These are phyloP conservation scores for Paecilomyces variotii DNA, from an alignment of 2,329 filamentous ascomycete species.

Conservation along the genomic window DNA sequence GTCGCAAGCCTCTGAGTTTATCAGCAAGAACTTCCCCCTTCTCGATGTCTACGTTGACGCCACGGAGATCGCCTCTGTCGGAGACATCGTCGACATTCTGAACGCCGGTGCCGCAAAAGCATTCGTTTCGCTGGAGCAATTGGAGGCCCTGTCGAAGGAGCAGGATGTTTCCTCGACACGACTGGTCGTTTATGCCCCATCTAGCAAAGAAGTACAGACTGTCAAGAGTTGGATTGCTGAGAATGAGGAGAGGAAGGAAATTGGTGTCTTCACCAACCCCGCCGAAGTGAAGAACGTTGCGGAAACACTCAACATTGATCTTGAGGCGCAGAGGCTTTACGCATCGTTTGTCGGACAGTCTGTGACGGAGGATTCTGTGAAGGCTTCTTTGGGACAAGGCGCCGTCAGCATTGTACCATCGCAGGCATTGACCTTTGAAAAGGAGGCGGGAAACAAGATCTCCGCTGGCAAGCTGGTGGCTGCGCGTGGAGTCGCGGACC, in stretches of 20 bases:
- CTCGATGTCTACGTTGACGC: constrained; percentile 68
- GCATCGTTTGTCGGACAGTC: constrained; percentile 24
- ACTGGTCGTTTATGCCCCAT: constrained; percentile 47
- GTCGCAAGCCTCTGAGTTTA: constrained; percentile 40
- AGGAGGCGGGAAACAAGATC: constrained; percentile 51
- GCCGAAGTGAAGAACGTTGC: constrained; percentile 31
- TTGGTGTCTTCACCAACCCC: constrained; percentile 25
- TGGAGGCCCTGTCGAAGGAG: constrained; percentile 47
- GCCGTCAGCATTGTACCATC: constrained; percentile 71
- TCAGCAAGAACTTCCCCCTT: constrained; percentile 48
- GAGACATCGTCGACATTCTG: constrained; percentile 71
- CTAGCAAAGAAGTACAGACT: constrained; percentile 28
- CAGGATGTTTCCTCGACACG: constrained; percentile 47
- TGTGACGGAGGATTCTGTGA: constrained; percentile 41
- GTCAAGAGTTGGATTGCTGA: constrained; percentile 34
- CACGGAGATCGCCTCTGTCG: constrained; percentile 56
- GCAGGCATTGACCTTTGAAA: constrained; percentile 58
- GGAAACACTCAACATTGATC: constrained; percentile 28
- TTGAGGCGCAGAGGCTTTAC: constrained; percentile 35
- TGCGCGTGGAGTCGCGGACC: constrained; percentile 69
- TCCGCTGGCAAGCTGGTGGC: constrained; percentile 65
- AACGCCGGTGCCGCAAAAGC: constrained; percentile 79
- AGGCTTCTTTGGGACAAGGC: constrained; percentile 38
- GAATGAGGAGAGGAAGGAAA: constrained; percentile 27
- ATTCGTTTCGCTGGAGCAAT: constrained; percentile 66